Conservation (phyloP, 2,329 filamentous ascomycete species). For the Venturia carpophila region DNA sequence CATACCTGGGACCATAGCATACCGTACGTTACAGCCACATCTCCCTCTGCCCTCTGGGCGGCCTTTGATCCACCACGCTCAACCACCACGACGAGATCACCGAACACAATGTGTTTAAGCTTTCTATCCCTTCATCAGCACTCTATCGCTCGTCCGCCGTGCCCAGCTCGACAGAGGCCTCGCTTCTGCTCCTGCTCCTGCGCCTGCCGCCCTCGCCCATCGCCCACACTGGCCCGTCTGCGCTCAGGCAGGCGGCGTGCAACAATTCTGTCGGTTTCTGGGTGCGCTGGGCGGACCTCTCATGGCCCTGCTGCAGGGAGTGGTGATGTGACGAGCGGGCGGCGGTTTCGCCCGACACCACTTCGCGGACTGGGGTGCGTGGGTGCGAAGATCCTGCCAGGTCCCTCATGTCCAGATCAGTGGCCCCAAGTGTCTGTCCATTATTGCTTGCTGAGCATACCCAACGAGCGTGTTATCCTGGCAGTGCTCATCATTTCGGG, state of each 20-base stretch:
- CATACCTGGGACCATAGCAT: neutral
- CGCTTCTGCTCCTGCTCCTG: no score
- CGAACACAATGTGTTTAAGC: neutral
- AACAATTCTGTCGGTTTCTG: neutral
- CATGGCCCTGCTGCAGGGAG: constrained; percentile 6
- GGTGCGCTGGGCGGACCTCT: constrained; percentile 9
- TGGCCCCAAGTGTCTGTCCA: neutral
- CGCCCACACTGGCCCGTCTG: neutral
- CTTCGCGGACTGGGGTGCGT: constrained; percentile 1
- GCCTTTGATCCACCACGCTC: neutral
- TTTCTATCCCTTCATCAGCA: neutral
- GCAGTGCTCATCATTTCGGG: neutral
- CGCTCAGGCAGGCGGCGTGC: neutral
- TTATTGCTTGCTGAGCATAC: neutral
- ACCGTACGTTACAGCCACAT: neutral
- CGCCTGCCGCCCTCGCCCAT: neutral
- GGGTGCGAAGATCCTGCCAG: constrained; percentile 12
- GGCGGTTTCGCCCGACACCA: neutral
- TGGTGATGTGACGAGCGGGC: constrained; percentile 5
- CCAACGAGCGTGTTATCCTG: constrained; percentile 6
- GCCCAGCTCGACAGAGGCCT: neutral
- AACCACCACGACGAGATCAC: neutral
- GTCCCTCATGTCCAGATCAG: constrained; percentile 8
- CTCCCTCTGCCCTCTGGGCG: neutral
- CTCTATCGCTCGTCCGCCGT: neutral